phyloP scores from a whole-genome alignment of 1,284 basidiomycete genomes.

The Polyporus tsugae region DNA sequence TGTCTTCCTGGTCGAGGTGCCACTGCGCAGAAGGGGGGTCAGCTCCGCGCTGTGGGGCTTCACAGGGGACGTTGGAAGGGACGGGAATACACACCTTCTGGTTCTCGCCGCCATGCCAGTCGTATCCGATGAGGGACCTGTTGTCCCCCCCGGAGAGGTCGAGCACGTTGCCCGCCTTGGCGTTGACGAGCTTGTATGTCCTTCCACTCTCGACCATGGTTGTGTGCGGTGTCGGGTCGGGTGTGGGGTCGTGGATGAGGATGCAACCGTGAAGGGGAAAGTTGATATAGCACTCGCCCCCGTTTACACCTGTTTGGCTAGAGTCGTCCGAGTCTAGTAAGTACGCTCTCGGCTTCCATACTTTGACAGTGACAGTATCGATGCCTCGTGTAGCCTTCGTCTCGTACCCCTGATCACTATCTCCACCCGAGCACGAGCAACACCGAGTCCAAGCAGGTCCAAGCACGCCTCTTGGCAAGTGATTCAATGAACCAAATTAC shows the following conservation, averaged over 20 bases:
- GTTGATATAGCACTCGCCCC: too few species aligned
- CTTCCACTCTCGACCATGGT: neutral
- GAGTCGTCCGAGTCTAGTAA: neutral
- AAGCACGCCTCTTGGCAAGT: too few species aligned
- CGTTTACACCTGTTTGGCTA: neutral
- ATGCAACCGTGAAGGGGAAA: neutral
- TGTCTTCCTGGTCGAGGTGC: neutral
- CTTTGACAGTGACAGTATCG: too few species aligned
- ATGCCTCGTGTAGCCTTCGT: neutral
- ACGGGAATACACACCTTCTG: conserved; percentile 55
- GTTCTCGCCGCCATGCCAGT: conserved; percentile 52
- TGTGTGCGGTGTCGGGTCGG: neutral
- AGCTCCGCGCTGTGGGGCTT: neutral
- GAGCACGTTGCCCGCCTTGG: conserved; percentile 4
- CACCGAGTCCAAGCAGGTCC: neutral
- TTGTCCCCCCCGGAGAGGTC: conserved; percentile 63
- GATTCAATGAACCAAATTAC: too few species aligned
- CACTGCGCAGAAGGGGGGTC: neutral
- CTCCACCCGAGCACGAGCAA: neutral
- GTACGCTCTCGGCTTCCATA: too few species aligned
- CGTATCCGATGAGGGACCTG: conserved; percentile 57
- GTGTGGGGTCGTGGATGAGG: neutral
- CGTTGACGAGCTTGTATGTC: neutral
- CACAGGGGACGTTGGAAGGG: conserved; percentile 1
- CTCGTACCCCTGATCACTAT: neutral